These are phyloP conservation scores for Triangularia setosa DNA, from an alignment of 2,329 filamentous ascomycete species.

Conservation along the genomic window DNA sequence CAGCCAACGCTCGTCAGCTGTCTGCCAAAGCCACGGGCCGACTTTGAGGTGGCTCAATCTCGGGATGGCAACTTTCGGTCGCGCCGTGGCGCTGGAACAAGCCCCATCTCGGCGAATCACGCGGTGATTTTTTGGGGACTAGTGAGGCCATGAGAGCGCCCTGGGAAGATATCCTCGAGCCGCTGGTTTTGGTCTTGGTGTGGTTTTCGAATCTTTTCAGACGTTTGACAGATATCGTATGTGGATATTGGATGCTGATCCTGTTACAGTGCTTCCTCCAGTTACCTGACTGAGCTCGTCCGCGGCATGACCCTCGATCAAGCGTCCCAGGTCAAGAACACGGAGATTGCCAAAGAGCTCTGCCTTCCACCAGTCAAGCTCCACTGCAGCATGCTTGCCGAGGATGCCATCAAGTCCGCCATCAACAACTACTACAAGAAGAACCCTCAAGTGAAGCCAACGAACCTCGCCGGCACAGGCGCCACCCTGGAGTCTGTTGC, in stretches of 20 bases:
- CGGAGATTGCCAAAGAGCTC: conserved; percentile 95
- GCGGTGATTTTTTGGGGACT: background rate
- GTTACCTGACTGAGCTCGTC: conserved; percentile 91
- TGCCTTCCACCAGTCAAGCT: conserved; percentile 75
- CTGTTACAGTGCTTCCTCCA: conserved; percentile 63
- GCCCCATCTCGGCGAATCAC: background rate
- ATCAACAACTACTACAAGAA: conserved; percentile 90
- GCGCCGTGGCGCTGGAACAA: background rate
- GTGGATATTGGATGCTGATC: background rate
- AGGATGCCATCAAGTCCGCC: conserved; percentile 88
- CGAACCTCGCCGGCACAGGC: conserved; percentile 72
- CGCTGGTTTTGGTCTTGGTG: no score
- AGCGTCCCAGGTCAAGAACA: conserved; percentile 88
- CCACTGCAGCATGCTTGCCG: conserved; percentile 88
- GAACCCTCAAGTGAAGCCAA: conserved; percentile 71
- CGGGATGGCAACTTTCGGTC: background rate
- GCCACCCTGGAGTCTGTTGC: conserved; percentile 47
- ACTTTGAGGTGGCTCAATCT: background rate
- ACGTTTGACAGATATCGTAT: background rate
- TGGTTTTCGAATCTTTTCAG: no score
- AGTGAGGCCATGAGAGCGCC: background rate
- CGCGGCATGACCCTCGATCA: conserved; percentile 95
- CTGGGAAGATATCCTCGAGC: no score
- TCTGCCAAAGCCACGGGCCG: background rate
- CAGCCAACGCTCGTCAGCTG: no score